phyloP scores from a whole-genome alignment of 208 protist species.

The Naegleria fowleri region DNA sequence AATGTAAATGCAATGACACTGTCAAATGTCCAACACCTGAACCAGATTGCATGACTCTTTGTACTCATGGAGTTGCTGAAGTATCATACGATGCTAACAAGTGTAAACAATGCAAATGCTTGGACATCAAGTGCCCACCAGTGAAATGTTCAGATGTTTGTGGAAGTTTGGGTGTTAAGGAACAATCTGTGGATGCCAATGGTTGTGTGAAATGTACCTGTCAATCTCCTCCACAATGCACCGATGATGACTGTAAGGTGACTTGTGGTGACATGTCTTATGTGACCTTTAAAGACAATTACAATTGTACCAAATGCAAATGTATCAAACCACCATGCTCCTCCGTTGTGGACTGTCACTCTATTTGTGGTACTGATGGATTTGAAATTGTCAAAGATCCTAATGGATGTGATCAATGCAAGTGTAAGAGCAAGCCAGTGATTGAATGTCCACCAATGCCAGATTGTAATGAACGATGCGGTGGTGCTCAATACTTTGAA shows the following conservation, averaged over 20 bases:
- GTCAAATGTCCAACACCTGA: background rate
- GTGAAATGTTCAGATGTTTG: background rate
- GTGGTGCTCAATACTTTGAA: background rate
- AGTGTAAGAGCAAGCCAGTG: background rate
- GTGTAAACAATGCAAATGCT: constrained; percentile 8
- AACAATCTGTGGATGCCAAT: background rate
- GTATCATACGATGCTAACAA: background rate
- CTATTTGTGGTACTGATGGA: background rate
- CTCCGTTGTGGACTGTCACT: background rate
- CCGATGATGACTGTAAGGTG: background rate
- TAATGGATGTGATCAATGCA: background rate
- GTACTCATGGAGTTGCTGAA: background rate
- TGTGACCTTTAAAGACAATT: background rate
- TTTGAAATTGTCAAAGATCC: background rate
- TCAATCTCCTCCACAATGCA: background rate
- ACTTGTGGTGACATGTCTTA: background rate
- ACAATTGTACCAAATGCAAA: background rate
- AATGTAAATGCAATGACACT: background rate
- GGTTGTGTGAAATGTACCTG: background rate
- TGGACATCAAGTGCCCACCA: background rate
- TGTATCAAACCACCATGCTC: background rate
- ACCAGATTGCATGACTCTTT: background rate
- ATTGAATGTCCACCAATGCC: background rate
- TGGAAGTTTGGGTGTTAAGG: background rate
- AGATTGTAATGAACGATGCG: background rate